A percentile compares a stretch with the other conserved stretches of the same genome.
These are phyloP conservation scores for Saccharum spontaneum DNA, from an alignment of 176 grass and related monocot genomes.

Conservation along the genomic window DNA sequence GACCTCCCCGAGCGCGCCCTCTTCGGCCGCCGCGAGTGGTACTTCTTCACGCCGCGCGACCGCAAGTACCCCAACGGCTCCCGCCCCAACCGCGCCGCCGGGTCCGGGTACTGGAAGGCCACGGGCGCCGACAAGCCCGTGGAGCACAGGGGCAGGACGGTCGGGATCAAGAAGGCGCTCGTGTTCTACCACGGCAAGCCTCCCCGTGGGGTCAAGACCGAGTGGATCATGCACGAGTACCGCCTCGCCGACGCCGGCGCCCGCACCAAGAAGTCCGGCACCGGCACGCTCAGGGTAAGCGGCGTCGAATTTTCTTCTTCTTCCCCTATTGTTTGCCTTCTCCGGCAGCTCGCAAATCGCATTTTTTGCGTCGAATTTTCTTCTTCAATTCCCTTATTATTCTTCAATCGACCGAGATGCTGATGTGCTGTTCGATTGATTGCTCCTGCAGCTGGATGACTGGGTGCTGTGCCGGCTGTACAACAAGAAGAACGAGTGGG, in stretches of 20 bases:
- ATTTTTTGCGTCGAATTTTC: background rate
- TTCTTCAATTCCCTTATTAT: background rate
- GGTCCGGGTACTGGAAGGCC: slow-evolving; percentile 79
- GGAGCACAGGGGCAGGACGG: background rate
- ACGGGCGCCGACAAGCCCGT: slow-evolving; percentile 84
- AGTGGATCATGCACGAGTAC: slow-evolving; percentile 90
- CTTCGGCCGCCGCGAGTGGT: slow-evolving; percentile 81
- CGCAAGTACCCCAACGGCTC: slow-evolving; percentile 92
- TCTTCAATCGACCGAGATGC: background rate
- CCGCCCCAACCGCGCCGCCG: slow-evolving; percentile 60
- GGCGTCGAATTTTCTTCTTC: too few species aligned
- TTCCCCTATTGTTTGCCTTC: background rate
- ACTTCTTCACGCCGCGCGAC: slow-evolving; percentile 88
- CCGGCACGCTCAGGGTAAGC: slow-evolving; percentile 50
- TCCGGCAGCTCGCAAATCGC: background rate
- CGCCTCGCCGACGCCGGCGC: slow-evolving; percentile 34
- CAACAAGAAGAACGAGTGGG: slow-evolving; percentile 84
- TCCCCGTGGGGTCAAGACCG: slow-evolving; percentile 50
- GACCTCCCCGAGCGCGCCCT: slow-evolving; percentile 62
- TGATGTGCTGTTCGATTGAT: background rate
- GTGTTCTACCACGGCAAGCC: slow-evolving; percentile 84
- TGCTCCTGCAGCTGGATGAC: slow-evolving; percentile 64
- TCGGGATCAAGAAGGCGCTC: slow-evolving; percentile 84
- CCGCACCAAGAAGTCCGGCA: slow-evolving; percentile 30
- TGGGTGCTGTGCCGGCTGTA: slow-evolving; percentile 83